Evolutionary conservation across 148 eudicot species (phyloP).

Genomic region (Chenopodium quinoa): DNA sequence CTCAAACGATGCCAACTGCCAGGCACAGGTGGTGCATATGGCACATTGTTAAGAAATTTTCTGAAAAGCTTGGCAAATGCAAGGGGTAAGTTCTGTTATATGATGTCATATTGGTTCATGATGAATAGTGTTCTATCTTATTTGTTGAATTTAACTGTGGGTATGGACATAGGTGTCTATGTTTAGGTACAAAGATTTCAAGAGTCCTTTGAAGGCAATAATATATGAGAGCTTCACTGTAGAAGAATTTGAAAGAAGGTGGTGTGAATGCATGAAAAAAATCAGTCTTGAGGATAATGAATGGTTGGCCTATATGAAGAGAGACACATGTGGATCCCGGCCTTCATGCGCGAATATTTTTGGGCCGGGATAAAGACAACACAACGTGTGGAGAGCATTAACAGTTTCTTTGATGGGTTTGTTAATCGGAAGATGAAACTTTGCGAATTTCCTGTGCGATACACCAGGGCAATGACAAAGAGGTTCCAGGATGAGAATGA

Average conservation of each 20-base stretch:
- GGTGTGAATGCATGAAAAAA: not conserved
- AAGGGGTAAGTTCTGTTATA: not conserved
- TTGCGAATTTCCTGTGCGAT: not conserved
- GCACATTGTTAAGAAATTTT: not conserved
- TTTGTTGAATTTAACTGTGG: not conserved
- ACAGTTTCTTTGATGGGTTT: not conserved
- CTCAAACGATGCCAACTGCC: not conserved
- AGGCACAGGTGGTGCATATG: conserved; percentile 13
- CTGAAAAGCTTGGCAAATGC: not conserved
- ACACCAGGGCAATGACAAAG: not conserved
- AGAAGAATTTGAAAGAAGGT: not conserved
- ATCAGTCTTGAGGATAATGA: not conserved
- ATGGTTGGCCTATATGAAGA: not conserved
- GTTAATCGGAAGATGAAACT: not conserved
- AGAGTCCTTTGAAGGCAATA: not conserved
- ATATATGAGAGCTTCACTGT: not conserved
- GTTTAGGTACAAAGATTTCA: not conserved
- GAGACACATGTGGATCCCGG: not conserved
- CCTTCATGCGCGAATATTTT: not conserved
- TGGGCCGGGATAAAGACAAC: not conserved
- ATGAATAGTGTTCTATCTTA: not conserved
- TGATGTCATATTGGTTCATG: not conserved
- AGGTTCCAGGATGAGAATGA: not conserved
- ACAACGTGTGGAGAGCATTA: not conserved
- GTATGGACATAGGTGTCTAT: not conserved